A percentile compares a stretch with the other conserved stretches of the same genome.
Evolutionary conservation across 768 basidiomycete species (phyloP).

Genomic region (Gymnopilus dilepis): DNA sequence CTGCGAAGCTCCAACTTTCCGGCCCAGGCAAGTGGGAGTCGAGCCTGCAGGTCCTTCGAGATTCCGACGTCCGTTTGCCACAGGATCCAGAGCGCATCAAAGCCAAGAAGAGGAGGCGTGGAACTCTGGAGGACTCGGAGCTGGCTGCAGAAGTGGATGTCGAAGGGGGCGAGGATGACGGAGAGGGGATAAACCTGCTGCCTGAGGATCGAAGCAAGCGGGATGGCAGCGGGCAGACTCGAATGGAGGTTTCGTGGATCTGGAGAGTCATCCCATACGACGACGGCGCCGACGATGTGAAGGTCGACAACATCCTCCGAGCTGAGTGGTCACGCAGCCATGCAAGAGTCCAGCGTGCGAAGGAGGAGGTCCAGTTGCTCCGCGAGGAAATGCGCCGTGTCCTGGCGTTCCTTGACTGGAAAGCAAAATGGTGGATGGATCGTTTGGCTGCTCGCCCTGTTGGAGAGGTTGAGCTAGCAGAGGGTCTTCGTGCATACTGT

Average conservation of each 20-base stretch:
- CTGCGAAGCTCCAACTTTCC: constrained; percentile 1
- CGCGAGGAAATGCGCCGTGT: constrained; percentile 2
- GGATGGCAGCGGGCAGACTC: constrained; percentile 14
- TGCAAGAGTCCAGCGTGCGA: neutral
- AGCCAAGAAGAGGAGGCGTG: neutral
- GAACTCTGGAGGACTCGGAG: neutral
- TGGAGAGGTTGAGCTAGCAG: neutral
- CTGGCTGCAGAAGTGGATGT: neutral
- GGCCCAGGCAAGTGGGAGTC: constrained; percentile 5
- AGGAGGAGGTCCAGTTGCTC: neutral
- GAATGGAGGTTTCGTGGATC: constrained; percentile 8
- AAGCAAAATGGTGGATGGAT: neutral
- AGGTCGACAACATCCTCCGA: neutral
- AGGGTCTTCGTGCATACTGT: constrained; percentile 3
- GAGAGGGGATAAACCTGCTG: constrained; percentile 1
- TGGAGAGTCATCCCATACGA: neutral
- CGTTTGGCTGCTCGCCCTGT: neutral
- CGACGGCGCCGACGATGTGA: neutral
- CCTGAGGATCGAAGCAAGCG: constrained; percentile 3
- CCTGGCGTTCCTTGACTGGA: constrained; percentile 4
- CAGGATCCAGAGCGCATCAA: neutral
- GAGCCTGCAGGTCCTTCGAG: neutral
- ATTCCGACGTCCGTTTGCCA: neutral
- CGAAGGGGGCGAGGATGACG: neutral
- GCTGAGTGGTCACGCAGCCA: neutral